Percentiles rank a stretch among this genome's conserved stretches.
Conservation (phyloP, 2,329 filamentous ascomycete genomes). For the Exophiala phaeomuriformis region DNA sequence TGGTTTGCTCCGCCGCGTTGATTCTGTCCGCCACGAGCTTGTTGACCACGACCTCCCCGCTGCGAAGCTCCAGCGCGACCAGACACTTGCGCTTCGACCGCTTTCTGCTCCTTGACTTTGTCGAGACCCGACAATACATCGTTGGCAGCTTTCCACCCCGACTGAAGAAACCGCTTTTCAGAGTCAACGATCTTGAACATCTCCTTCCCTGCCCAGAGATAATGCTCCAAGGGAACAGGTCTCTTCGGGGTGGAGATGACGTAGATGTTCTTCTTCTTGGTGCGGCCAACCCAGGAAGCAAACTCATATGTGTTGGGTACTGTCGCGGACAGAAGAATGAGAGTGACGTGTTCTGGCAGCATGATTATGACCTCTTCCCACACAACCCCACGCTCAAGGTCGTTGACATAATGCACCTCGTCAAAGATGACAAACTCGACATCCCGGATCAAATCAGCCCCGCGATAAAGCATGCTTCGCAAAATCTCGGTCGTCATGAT, state of each 20-base stretch:
- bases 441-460: conserved; percentile 89
- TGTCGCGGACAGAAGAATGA: conserved; percentile 90
- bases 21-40: conserved; percentile 49
- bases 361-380: conserved; percentile 99
- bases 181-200: conserved; percentile 92
- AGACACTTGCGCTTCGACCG: conserved; percentile 38
- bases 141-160: conserved; percentile 92
- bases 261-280: conserved; percentile 98
- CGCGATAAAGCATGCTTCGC: conserved; percentile 94
- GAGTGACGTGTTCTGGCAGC: conserved; percentile 91
- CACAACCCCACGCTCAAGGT: conserved; percentile 88
- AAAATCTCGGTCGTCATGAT: conserved; percentile 99
- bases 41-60: conserved; percentile 46
- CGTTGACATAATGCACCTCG: conserved; percentile 98
- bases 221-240: conserved; percentile 91
- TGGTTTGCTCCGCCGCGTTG: conserved; percentile 46
- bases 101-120: conserved; percentile 57
- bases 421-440: conserved; percentile 99
- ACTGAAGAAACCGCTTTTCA: conserved; percentile 84
- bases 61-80: conserved; percentile 41
- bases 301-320: conserved; percentile 98
- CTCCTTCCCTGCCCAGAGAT: conserved; percentile 86
- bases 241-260: conserved; percentile 96
- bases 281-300: conserved; percentile 94
- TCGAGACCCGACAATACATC: conserved; percentile 73